Evolutionary conservation across 495 filamentous ascomycete species (phyloP).

Genomic region (Beverwykella pulmonaria): DNA sequence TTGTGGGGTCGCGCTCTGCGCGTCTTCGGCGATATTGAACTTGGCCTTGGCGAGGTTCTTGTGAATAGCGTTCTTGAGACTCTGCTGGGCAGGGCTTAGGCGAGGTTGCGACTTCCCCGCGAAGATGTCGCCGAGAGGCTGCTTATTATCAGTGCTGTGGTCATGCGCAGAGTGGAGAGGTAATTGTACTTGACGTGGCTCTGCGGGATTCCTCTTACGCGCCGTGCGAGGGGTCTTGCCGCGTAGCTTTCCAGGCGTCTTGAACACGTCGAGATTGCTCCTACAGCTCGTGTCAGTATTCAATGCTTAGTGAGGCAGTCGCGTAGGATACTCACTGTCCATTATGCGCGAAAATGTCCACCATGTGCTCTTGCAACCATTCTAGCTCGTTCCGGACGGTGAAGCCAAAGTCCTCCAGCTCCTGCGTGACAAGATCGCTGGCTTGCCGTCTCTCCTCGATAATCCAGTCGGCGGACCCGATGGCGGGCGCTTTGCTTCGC

Average conservation of each 20-base stretch:
- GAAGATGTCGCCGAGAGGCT: constrained; percentile 88
- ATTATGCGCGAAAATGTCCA: constrained; percentile 83
- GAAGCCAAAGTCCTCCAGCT: constrained; percentile 87
- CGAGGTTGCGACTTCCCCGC: constrained; percentile 51
- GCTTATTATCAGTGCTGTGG: constrained; percentile 16
- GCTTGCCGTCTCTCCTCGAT: constrained; percentile 66
- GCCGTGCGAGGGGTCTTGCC: constrained; percentile 89
- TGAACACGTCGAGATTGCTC: constrained; percentile 89
- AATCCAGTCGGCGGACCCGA: constrained; percentile 72
- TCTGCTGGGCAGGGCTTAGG: constrained; percentile 39
- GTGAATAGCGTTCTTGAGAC: constrained; percentile 21
- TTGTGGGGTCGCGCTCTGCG: constrained; percentile 12
- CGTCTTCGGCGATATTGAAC: constrained; percentile 40
- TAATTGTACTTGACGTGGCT: constrained; percentile 64
- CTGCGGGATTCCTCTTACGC: constrained; percentile 66
- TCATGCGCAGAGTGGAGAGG: background rate
- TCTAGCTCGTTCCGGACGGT: constrained; percentile 87
- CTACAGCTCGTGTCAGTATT: constrained; percentile 47
- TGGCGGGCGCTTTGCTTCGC: constrained; percentile 48
- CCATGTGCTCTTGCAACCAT: constrained; percentile 97
- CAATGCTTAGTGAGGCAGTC: constrained; percentile 8
- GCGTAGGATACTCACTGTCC: constrained; percentile 65
- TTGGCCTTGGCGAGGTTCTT: constrained; percentile 35
- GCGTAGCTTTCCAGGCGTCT: constrained; percentile 90
- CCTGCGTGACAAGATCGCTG: constrained; percentile 64